Conservation (phyloP, 2,329 filamentous ascomycete genomes). For the Colletotrichum theobromicola region DNA sequence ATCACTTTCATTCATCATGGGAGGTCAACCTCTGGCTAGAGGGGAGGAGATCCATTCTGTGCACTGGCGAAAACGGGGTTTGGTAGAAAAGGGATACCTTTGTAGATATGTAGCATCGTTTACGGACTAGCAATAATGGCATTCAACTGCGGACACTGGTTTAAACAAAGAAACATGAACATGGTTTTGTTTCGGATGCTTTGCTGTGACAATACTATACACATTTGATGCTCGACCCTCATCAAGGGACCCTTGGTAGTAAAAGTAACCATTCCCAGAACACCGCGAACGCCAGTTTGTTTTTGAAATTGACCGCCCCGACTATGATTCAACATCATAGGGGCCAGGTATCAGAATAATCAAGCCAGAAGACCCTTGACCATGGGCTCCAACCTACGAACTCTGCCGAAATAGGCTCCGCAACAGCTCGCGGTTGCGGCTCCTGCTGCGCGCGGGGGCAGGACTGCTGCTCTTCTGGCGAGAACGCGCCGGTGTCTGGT, state of each 20-base stretch:
- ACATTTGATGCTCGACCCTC: constrained; percentile 1
- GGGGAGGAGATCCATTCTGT: neutral
- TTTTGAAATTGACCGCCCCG: neutral
- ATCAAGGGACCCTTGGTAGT: neutral
- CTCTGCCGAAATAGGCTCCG: neutral
- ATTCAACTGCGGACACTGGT: constrained; percentile 5
- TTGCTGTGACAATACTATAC: neutral
- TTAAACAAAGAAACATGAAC: neutral
- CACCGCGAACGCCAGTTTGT: constrained; percentile 13
- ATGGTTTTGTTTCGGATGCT: neutral
- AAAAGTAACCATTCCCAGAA: neutral
- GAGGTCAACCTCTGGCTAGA: constrained; percentile 5
- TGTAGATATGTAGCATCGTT: constrained; percentile 19
- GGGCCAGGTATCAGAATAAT: neutral
- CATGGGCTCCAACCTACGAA: neutral
- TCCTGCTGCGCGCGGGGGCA: neutral
- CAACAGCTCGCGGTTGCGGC: neutral
- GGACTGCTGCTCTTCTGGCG: neutral
- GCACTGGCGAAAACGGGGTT: constrained; percentile 15
- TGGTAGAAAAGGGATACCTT: constrained; percentile 21
- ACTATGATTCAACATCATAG: neutral
- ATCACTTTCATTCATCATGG: constrained; percentile 16
- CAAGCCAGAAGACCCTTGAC: no score
- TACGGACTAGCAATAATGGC: constrained; percentile 3
- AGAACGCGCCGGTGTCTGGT: neutral